Conservation (phyloP, 2,329 filamentous ascomycete species). For the Exutisphaerella laricina region DNA sequence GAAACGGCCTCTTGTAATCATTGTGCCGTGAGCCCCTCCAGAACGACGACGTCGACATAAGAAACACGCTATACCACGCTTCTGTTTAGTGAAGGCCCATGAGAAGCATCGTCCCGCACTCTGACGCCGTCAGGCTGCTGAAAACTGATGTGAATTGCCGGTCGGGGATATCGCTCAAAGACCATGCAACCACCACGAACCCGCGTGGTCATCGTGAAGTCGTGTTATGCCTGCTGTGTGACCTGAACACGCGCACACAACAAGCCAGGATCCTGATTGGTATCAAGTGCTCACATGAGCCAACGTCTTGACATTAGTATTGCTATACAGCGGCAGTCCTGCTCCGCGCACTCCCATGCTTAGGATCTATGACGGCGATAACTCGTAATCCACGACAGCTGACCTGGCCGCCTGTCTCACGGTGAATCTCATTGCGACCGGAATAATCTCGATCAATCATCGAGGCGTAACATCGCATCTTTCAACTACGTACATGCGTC, state of each 20-base stretch:
- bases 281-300: no score
- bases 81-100: no score
- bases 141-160: conserved; percentile 1
- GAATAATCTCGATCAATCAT: conserved; percentile 17
- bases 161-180: conserved; percentile 2
- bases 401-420: conserved; percentile 18
- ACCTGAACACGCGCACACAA: background rate
- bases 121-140: conserved; percentile 2
- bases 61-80: conserved; percentile 30
- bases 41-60: conserved; percentile 30
- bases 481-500: background rate
- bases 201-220: conserved; percentile 5
- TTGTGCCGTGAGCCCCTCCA: conserved; percentile 21
- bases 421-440: conserved; percentile 12
- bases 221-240: background rate
- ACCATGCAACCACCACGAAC: conserved; percentile 8
- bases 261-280: conserved; percentile 6
- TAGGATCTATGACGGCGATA: background rate
- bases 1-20: no score
- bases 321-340: no score
- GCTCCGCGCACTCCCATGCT: no score
- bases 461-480: conserved; percentile 3
- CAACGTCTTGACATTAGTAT: background rate
- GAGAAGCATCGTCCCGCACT: conserved; percentile 6
- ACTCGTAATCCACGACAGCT: conserved; percentile 6